Evolutionary conservation across 2,329 filamentous ascomycete genomes (phyloP), one percentile per base, ranked within the genome.

Genomic region (Albophoma yamanashiensis): DNA sequence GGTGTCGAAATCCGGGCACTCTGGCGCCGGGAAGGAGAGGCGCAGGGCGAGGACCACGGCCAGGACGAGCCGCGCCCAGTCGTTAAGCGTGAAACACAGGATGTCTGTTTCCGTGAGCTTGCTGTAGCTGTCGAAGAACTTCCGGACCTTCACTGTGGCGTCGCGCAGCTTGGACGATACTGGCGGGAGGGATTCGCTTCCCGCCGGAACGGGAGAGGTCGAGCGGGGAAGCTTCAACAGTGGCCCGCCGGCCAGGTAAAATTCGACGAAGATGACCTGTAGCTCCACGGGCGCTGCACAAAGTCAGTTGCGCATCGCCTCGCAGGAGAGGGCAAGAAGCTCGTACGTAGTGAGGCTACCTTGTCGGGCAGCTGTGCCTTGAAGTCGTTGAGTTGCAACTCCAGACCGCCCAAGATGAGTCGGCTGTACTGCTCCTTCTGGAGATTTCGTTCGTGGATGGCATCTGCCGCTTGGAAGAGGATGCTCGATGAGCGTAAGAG

Each of bases 371-470:
- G 76, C 2, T 61, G 62, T 7, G 65, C 62, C 47, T 75, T 71
- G 64, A 76, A 74, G 45, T 80, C 76, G n/a, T 66, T 64, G 11
- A 79, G 67, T 63, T 82, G 79, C 3, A 75, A 67, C 60, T 80
- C 78, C 36, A 82, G 72, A 0, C 80, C 80, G 2, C 75, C 69
- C n/a, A 79, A 66, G 61, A 82, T 71, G 22, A 82, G 71, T 3
- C 71, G 68, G 25, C 69, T 71, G 53, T 81, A 77, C 60, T 79
- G 73, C 43, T 75, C 69, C 7, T 65, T 66, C 52, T 70, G 69
- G 42, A 66, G 60, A 47, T 68, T 64, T 11, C 61, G 61, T n/a
- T 68, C 64, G 36, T 69, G 64, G 6, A 71, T 65, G 3, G 75
- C 66, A 6, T 69, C 67, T 42, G 70, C 64, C 4, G 76, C 73